Evolutionary conservation across 2,329 filamentous ascomycete species (phyloP).

Genomic region (Cryphonectria japonica): DNA sequence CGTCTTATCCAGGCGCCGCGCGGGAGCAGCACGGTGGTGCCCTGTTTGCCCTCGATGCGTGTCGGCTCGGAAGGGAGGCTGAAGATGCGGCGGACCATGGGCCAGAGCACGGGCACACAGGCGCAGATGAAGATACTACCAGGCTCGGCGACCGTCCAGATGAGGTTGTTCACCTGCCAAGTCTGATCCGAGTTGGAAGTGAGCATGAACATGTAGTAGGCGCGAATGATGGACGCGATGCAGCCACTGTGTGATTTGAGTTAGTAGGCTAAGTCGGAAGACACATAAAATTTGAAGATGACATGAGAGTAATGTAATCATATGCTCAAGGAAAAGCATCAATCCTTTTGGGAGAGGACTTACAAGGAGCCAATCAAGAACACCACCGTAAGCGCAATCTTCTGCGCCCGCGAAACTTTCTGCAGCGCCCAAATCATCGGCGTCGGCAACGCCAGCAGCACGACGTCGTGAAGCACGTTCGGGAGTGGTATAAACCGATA

Average conservation of each 20-base stretch:
- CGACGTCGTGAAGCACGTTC: conserved; percentile 13
- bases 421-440: conserved; percentile 13
- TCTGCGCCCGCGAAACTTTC: conserved; percentile 11
- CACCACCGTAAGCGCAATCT: conserved; percentile 6
- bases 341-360: not conserved
- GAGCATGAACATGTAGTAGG: conserved; percentile 20
- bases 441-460: conserved; percentile 9
- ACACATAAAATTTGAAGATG: too few relatives aligned
- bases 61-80: conserved; percentile 6
- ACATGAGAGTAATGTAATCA: too few relatives aligned
- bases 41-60: conserved; percentile 5
- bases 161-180: conserved; percentile 8
- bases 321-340: not conserved
- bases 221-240: conserved; percentile 17
- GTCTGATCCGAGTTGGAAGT: not conserved
- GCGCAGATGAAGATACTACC: conserved; percentile 13
- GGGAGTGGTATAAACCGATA: conserved; percentile 10
- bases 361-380: conserved; percentile 16
- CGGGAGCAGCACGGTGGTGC: conserved; percentile 12
- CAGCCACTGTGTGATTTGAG: not conserved
- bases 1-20: not conserved
- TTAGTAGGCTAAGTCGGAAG: too few relatives aligned
- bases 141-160: conserved; percentile 14
- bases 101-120: conserved; percentile 15
- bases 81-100: conserved; percentile 11